Evolutionary conservation across 495 filamentous ascomycete genomes (phyloP).

Genomic region (Penicillium ochrochloron): DNA sequence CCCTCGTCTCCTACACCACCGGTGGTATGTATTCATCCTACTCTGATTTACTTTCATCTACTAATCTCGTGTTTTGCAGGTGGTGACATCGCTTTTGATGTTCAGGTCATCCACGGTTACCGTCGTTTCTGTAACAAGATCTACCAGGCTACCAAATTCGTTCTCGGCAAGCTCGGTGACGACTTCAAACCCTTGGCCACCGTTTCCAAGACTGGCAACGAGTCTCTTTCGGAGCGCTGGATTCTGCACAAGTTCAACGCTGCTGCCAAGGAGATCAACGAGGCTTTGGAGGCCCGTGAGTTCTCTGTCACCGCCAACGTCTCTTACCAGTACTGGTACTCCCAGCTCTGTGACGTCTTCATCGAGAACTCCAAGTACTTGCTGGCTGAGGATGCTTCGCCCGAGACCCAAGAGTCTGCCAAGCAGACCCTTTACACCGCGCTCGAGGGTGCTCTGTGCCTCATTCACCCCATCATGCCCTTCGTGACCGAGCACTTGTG

Average conservation of each 20-base stretch:
- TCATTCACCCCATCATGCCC: constrained; percentile 82
- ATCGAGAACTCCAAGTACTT: constrained; percentile 81
- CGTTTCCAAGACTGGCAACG: constrained; percentile 61
- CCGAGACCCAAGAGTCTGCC: constrained; percentile 62
- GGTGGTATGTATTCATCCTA: constrained; percentile 58
- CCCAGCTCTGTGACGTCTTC: constrained; percentile 68
- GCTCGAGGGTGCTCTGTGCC: constrained; percentile 66
- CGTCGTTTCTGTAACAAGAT: constrained; percentile 91
- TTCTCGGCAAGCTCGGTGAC: constrained; percentile 52
- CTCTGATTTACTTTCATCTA: neutral
- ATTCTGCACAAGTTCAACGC: constrained; percentile 79
- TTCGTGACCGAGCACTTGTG: constrained; percentile 79
- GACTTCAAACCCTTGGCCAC: constrained; percentile 69
- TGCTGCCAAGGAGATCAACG: constrained; percentile 75
- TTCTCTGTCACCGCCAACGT: constrained; percentile 68
- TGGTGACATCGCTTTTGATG: constrained; percentile 83
- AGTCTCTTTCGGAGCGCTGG: constrained; percentile 80
- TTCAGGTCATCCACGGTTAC: constrained; percentile 83
- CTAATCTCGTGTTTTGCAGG: constrained; percentile 38
- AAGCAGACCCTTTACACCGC: constrained; percentile 69
- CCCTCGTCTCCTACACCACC: constrained; percentile 83
- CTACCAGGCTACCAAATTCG: constrained; percentile 88
- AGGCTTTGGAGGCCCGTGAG: constrained; percentile 68
- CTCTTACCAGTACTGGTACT: constrained; percentile 72
- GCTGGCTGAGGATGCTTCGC: constrained; percentile 61